Base-by-base conservation (phyloP, 2,329 filamentous ascomycete species). In the Phoma sp. region DNA sequence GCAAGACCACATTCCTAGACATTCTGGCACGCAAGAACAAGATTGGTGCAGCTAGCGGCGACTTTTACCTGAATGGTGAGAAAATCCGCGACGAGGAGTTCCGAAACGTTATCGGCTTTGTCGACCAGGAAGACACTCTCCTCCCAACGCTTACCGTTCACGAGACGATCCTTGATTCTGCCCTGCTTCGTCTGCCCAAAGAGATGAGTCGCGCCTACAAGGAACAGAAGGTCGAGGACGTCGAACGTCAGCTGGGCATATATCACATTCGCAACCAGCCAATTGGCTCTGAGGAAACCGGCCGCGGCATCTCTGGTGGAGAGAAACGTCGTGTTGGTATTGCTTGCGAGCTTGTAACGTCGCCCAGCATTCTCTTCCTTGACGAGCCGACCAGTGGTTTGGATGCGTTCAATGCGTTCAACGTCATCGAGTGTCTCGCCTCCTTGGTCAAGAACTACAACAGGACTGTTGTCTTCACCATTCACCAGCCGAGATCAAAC, bases 121-220 rank as follows among this genome's bases (percentile, higher is more conserved):
- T 99, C 33, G 95, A 99, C 66, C 95, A 99, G 77, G 95, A 99
- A 71, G 95, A 99, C 71, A 96, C 93, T 5, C 93, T 99, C 87
- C 82, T 99, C 36, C 89, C 95, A 0, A 99, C 95, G 0, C 80
- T 99, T 63, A 99, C 95, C 0, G 95, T 99, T 7, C 95, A 99
- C 74, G 95, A 99, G 76, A 99, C 95, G 0, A 99, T 99, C 57
- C 81, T 97, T 60, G 97, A 91, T 65, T 98, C 93, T 68, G 95
- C 95, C 21, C 80, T 98, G 15, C 84, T 99, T 42, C 87, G 96
- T 64, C 83, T 99, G n/a, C 95, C 95, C 4, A 88, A 88, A 46
- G 90, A 96, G 65, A 99, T 99, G 95, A 89, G 89, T 59, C 84
- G 86, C 49, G 79, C 85, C 0, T 87, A 90, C n/a, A 99, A 99